Percentiles rank a stretch among this genome's conserved stretches.
Conservation (phyloP, 257 asterid species). For the Solanum arcanum region DNA sequence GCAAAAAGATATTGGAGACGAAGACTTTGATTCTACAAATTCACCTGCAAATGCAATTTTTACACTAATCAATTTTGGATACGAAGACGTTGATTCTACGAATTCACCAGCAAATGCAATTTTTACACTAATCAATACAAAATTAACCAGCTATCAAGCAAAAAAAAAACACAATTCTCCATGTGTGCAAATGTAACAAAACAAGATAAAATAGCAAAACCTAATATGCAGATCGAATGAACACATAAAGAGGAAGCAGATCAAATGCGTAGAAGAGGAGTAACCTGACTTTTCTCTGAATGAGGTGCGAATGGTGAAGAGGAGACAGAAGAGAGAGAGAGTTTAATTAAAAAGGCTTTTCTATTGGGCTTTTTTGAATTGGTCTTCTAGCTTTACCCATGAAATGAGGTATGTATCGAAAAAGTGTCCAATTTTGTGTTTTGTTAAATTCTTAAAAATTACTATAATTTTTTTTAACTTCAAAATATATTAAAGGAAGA, state of each 20-base stretch:
- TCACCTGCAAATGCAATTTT: not conserved
- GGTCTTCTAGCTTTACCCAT: not conserved
- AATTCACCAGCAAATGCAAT: not conserved
- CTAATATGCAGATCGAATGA: not conserved
- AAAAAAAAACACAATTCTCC: not conserved
- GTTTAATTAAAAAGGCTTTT: not conserved
- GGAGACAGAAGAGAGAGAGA: not conserved
- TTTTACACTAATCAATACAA: not conserved
- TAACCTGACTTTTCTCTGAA: not conserved
- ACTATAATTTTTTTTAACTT: not conserved
- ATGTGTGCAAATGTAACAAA: not conserved
- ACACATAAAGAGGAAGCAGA: not conserved
- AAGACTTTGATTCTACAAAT: not conserved
- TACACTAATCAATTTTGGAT: not conserved
- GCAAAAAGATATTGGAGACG: not conserved
- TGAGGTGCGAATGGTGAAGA: not conserved
- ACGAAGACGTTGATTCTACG: not conserved
- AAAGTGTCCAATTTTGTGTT: not conserved
- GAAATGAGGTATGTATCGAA: not conserved
- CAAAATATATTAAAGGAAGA: not conserved
- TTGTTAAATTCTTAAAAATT: not conserved
- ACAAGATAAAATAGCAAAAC: not conserved
- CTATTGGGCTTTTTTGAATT: not conserved
- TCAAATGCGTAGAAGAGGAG: not conserved
- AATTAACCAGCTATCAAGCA: not conserved